Base-by-base conservation (phyloP, 352 stramenopile species). In the Globisporangium alternatum region DNA sequence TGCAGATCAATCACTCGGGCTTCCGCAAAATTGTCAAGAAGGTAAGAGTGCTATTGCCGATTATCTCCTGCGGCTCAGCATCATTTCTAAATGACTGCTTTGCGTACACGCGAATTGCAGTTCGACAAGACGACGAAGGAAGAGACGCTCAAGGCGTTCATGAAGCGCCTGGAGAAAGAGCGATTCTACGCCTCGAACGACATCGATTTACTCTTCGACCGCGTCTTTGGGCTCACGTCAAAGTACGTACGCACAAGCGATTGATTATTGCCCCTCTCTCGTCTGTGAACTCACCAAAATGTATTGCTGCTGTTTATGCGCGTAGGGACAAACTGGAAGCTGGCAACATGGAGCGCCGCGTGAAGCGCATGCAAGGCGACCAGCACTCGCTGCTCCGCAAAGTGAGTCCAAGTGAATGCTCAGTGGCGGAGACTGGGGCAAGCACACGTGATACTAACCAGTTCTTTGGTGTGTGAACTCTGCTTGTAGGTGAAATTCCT, bases 1-100 rank as follows among this genome's bases (percentile, higher is more conserved):
- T 97, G 45, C 82, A 96, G 65, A 93, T 97, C 54, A 98, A 98
- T 73, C 81, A 93, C 73, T 96, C 89, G 62, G 91, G 90, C 30
- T 97, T 98, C 66, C 83, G 90, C 3, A 98, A 98, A 72, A 97
- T 97, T 53, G 89, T 98, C 45, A 98, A 98, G 71, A 98, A 95
- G 81, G 85, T 91, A 30, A 0, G n/a, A 25, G 1, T 10, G 28
- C 15, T 37, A 44, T 41, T 28, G 25, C 25, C 25, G 25, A 28
- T 28, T 28, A 28, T 28, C 25, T 28, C 25, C 25, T 28, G 25
- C 25, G 2, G 25, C 25, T 28, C 25, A 28, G 51, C 12, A 43
- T 19, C 6, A 17, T 13, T 56, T n/a, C 15, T 57, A 30, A 43
- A 22, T 22, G 13, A 13, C 2, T 39, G 7, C 12, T 57, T 22